Evolutionary conservation across 768 basidiomycete species (phyloP), one percentile per base, ranked within the genome.

Genomic region (Hygrocybe punicea): DNA sequence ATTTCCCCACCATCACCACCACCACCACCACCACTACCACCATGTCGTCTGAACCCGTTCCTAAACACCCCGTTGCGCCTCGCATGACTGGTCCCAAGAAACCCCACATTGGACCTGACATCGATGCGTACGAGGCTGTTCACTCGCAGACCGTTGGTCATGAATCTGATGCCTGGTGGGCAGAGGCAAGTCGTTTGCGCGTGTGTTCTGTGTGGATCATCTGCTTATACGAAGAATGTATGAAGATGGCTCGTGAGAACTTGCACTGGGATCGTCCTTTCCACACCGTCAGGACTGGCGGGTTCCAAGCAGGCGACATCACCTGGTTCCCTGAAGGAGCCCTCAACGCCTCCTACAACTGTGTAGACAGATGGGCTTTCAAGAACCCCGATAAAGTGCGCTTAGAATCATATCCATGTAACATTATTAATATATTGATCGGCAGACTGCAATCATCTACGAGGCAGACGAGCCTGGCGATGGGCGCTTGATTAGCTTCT

Each of bases 311-410:
- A 2, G 96, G 95, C 25, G 92, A 97, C 69, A 85, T 96, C 58
- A 81, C 82, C 60, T 98, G 96, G 96, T 98, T 98, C 82, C 93
- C 93, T 4, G 95, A 99, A 65, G 96, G 96, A 29, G 87, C 79
- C 4, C 74, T 96, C 63, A 97, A 95, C 67, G 96, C 88, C 1
- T 85, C 93, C 8, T 98, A 98, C 81, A 99, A 99, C 74, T 96
- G 93, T 66, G 92, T 99, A 50, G 97, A 99, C 71, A 84, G 96
- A 56, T 95, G 93, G 87, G 96, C 92, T 14, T 94, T 88, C 77
- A 83, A 85, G 68, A 76, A 94, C 66, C 97, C 96, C 0, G 76
- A 97, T 70, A 87, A 84, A 76, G 89, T 85, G 56, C 47, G 66
- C 23, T n/a, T 51, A n/a, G 29, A 4, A 29, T 29, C 29, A 29